Conservation (phyloP, 148 eudicot species). For the Heliamphora exappendiculata region DNA sequence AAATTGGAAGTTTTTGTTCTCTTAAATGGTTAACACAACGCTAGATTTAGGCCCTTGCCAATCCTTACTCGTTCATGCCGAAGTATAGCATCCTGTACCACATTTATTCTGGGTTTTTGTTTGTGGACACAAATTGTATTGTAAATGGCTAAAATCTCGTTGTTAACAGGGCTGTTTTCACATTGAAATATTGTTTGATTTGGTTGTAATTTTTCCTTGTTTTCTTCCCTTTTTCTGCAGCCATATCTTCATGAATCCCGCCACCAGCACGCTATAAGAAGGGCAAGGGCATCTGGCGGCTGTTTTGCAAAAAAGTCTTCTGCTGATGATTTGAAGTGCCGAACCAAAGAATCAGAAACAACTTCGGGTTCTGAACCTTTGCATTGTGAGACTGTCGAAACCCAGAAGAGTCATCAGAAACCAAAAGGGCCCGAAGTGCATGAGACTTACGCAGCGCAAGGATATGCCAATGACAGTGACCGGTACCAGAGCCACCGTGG, state of each 20-base stretch:
- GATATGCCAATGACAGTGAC: slow-evolving; percentile 15
- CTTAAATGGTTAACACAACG: not conserved
- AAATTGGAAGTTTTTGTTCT: not conserved
- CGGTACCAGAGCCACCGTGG: slow-evolving; percentile 18
- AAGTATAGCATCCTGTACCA: not conserved
- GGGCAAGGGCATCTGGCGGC: slow-evolving; percentile 86
- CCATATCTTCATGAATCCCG: slow-evolving; percentile 98
- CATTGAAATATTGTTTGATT: not conserved
- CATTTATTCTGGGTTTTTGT: not conserved
- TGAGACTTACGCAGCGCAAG: slow-evolving; percentile 1
- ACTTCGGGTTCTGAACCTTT: slow-evolving; percentile 27
- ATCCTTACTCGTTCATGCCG: not conserved
- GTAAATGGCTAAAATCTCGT: not conserved
- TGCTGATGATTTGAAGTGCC: slow-evolving; percentile 30
- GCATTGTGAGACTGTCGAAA: slow-evolving; percentile 9
- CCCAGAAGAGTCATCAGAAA: slow-evolving; percentile 14
- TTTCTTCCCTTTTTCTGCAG: slow-evolving; percentile 24
- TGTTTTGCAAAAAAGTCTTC: slow-evolving; percentile 83
- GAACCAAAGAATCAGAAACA: slow-evolving; percentile 26
- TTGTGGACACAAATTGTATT: not conserved
- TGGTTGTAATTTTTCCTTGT: not conserved
- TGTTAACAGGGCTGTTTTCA: not conserved
- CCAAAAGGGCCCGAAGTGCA: slow-evolving; percentile 21
- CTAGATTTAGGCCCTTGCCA: not conserved
- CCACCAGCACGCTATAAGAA: slow-evolving; percentile 90